Evolutionary conservation across 78 protist species (phyloP).

Genomic region (Abeoforma whisleri): DNA sequence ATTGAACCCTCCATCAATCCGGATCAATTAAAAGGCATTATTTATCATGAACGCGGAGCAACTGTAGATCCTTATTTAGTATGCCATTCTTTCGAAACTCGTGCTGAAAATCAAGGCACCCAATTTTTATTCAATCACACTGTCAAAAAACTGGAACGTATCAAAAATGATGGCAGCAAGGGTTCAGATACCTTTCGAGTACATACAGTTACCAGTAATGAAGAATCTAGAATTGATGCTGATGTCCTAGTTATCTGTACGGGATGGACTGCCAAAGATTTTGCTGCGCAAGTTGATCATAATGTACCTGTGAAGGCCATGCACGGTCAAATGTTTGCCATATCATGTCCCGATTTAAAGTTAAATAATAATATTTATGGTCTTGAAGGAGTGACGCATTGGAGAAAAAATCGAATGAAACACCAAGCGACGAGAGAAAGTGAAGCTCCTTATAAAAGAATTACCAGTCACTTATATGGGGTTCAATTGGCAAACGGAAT

Average conservation of each 20-base stretch:
- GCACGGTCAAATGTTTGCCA: constrained; percentile 17
- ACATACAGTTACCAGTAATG: too few species aligned
- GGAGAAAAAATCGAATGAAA: constrained; percentile 1
- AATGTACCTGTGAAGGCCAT: constrained; percentile 7
- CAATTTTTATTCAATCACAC: too few species aligned
- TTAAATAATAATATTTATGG: constrained; percentile 11
- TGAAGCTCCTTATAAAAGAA: constrained; percentile 1
- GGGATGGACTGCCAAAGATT: constrained; percentile 12
- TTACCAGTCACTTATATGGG: constrained; percentile 2
- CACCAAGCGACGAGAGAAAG: constrained; percentile 2
- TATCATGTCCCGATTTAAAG: constrained; percentile 13
- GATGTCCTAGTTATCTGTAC: constrained; percentile 13
- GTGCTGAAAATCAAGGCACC: too few species aligned
- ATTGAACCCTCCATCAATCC: too few species aligned
- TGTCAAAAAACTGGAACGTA: too few species aligned
- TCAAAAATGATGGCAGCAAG: too few species aligned
- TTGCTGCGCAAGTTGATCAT: constrained; percentile 4
- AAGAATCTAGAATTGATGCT: too few species aligned
- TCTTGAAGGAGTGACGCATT: constrained; percentile 20
- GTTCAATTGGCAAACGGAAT: constrained; percentile 16
- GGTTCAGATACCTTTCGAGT: too few species aligned
- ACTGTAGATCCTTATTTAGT: too few species aligned
- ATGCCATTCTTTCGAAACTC: too few species aligned
- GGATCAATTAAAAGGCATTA: too few species aligned
- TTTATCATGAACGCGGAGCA: too few species aligned